Evolutionary conservation across 2,329 filamentous ascomycete genomes (phyloP), one percentile per base, ranked within the genome.

Genomic region (Trichoderma arundinaceum): DNA sequence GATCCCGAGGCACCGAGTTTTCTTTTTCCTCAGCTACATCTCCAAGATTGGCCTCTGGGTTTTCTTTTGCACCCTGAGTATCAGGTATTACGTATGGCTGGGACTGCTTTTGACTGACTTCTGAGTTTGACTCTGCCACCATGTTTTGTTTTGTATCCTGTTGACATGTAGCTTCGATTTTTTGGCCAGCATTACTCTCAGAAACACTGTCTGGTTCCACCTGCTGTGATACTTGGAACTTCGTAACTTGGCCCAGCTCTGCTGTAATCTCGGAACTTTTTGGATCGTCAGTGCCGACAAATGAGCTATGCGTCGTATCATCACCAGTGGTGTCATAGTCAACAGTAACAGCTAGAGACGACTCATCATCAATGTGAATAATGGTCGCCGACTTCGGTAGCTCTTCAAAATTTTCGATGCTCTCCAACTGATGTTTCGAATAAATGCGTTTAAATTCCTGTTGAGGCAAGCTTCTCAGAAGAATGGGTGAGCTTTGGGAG

Each of bases 311-410:
- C 3, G 72, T 81, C 38, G 78, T 77, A 9, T 74, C 82, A 39
- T 78, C 77, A 7, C 75, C 77, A 7, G 77, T 70, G 69, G 82
- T 85, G 68, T 84, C 77, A 1, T 81, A 79, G 67, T 89, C 87
- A 65, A 88, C 71, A 0, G 86, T 88, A 6, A 85, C 87, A 33
- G 81, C 83, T 39, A 89, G 71, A 1, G 87, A 89, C 46, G 81
- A 82, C 48, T 75, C 74, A 53, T 84, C 82, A 38, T 80, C 77
- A 28, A 81, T 77, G 1, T 74, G 54, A 75, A 75, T 28, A 72
- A 71, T 41, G 68, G 74, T 46, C 44, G 46, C 66, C 8, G 77
- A 72, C 19, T 77, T 69, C 1, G 84, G 74, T 33, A 86, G 71
- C 32, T 82, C 80, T 61, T 88, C 85, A 0, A 74, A 74, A 70